Evolutionary conservation across 2,329 filamentous ascomycete genomes (phyloP).

Genomic region (Ophiostoma sp.): DNA sequence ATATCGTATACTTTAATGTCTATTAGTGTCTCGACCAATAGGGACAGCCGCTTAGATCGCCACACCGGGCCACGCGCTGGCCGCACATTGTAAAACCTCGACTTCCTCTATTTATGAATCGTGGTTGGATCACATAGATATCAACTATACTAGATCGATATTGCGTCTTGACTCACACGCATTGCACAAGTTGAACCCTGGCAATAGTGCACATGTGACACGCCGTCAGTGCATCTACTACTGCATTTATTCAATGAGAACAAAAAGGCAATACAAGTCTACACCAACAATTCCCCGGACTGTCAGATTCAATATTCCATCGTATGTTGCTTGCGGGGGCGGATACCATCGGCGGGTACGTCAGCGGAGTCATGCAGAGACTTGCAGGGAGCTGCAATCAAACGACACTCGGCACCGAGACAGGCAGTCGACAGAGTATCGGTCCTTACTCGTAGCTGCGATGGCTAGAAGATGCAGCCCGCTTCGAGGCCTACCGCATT

Average conservation of each 20-base stretch:
- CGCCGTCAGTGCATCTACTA: too few species aligned
- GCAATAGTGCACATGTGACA: too few species aligned
- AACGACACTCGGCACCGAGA: background rate
- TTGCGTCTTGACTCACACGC: too few species aligned
- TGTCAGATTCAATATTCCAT: background rate
- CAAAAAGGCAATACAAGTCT: background rate
- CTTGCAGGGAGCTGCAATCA: background rate
- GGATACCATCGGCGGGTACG: background rate
- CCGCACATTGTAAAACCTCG: background rate
- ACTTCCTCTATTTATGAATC: background rate
- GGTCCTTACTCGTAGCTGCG: too few species aligned
- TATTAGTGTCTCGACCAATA: background rate
- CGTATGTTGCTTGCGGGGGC: conserved; percentile 4
- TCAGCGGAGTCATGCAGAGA: background rate
- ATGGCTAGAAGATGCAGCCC: too few species aligned
- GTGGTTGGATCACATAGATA: too few species aligned
- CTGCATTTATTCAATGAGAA: too few species aligned
- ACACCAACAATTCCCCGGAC: background rate
- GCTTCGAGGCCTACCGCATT: too few species aligned
- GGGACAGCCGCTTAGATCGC: background rate
- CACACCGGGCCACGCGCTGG: background rate
- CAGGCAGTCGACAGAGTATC: background rate
- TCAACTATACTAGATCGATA: too few species aligned
- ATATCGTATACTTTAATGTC: too few species aligned
- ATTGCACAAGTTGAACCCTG: too few species aligned